phyloP scores from a whole-genome alignment of 2,329 filamentous ascomycete species.

The Calonectria honghensis region DNA sequence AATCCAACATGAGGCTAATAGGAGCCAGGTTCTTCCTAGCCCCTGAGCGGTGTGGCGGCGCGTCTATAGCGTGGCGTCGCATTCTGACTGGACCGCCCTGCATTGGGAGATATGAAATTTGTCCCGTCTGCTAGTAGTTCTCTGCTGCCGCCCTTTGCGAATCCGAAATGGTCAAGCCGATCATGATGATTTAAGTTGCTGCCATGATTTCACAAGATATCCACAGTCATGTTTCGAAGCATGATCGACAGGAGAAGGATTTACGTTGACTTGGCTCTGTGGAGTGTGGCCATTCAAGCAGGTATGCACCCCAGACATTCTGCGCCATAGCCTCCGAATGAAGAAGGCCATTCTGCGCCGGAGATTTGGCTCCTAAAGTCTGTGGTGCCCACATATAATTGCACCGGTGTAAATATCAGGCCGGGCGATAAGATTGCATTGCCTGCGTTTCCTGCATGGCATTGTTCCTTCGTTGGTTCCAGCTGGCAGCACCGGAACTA shows the following conservation, averaged over 20 bases:
- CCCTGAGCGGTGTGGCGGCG: slow-evolving; percentile 53
- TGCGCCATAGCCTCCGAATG: not conserved
- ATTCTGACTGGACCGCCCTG: slow-evolving; percentile 12
- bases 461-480: not conserved
- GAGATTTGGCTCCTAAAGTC: slow-evolving; percentile 15
- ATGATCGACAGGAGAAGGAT: slow-evolving; percentile 29
- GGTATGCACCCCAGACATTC: slow-evolving; percentile 12
- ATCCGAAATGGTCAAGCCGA: not conserved
- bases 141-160: slow-evolving; percentile 27
- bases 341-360: slow-evolving; percentile 5
- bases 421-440: not conserved
- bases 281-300: not conserved
- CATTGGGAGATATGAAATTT: slow-evolving; percentile 36
- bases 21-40: slow-evolving; percentile 38
- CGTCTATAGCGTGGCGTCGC: slow-evolving; percentile 41
- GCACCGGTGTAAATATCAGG: too few species aligned
- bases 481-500: not conserved
- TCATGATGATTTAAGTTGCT: slow-evolving; percentile 4
- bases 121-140: slow-evolving; percentile 18
- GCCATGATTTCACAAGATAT: slow-evolving; percentile 10
- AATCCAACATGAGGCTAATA: slow-evolving; percentile 37
- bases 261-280: slow-evolving; percentile 1
- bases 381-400: not conserved
- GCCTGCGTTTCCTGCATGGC: not conserved
- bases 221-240: not conserved